Conservation (phyloP, 2,329 filamentous ascomycete species). For the Pseudocercospora fuligena region DNA sequence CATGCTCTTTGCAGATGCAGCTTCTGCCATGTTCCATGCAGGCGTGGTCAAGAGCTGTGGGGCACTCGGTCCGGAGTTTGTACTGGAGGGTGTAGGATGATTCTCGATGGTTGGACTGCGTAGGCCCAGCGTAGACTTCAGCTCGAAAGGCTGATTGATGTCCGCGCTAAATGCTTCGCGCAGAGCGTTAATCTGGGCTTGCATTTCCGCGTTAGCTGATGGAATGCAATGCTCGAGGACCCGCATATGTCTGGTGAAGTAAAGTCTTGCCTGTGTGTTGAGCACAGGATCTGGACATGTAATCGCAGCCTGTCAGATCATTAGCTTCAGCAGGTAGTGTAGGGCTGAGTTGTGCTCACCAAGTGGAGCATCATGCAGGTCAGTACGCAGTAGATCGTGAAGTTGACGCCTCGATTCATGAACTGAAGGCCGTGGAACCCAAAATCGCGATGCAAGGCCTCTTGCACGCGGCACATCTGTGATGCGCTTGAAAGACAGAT, state of each 20-base stretch:
- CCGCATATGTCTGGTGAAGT: constrained; percentile 92
- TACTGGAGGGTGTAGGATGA: constrained; percentile 28
- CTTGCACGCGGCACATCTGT: constrained; percentile 81
- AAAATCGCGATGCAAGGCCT: constrained; percentile 76
- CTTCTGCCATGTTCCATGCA: constrained; percentile 31
- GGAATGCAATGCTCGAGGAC: constrained; percentile 84
- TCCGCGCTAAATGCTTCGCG: constrained; percentile 91
- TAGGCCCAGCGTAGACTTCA: constrained; percentile 75
- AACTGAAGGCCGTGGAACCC: constrained; percentile 81
- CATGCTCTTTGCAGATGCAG: constrained; percentile 31
- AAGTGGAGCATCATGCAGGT: constrained; percentile 92
- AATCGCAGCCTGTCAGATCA: constrained; percentile 69
- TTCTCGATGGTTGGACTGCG: constrained; percentile 69
- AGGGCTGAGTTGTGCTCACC: constrained; percentile 60
- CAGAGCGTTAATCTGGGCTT: constrained; percentile 85
- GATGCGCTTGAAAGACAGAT: constrained; percentile 86
- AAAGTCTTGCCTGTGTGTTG: constrained; percentile 82
- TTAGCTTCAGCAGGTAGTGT: neutral
- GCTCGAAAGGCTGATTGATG: constrained; percentile 79
- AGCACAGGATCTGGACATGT: constrained; percentile 91
- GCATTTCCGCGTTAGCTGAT: constrained; percentile 83
- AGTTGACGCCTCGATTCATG: constrained; percentile 94
- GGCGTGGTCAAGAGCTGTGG: constrained; percentile 19
- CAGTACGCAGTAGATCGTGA: constrained; percentile 88
- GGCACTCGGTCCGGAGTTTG: constrained; percentile 21